Evolutionary conservation across 805 yeast species (phyloP).

Genomic region (Sugiyamaella floridensis): DNA sequence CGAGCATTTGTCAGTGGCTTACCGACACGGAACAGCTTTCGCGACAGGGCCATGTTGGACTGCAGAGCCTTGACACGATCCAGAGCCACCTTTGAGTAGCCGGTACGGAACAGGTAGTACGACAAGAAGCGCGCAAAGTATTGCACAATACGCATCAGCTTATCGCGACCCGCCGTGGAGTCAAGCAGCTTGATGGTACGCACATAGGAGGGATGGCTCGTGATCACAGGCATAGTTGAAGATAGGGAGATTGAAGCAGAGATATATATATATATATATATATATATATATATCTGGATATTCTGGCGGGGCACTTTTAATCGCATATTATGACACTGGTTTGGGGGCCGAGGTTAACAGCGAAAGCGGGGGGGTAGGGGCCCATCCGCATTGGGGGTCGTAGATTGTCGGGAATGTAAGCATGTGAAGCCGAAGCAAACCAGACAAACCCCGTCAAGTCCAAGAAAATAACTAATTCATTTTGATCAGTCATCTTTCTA

Average conservation of each 20-base stretch:
- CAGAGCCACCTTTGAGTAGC: constrained; percentile 43
- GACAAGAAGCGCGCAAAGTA: constrained; percentile 71
- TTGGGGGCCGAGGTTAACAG: not conserved
- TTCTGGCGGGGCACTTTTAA: not conserved
- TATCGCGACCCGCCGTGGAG: constrained; percentile 70
- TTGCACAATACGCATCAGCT: constrained; percentile 69
- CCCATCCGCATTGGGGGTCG: not conserved
- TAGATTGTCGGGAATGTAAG: not conserved
- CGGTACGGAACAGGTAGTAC: constrained; percentile 51
- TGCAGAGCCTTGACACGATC: constrained; percentile 50
- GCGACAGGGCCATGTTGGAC: constrained; percentile 55
- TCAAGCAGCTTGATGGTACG: constrained; percentile 60
- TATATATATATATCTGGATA: not conserved
- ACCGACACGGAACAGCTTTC: constrained; percentile 79
- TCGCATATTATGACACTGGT: not conserved
- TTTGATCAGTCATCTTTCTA: too few species aligned
- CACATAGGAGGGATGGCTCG: constrained; percentile 66
- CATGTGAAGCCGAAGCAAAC: not conserved
- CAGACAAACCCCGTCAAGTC: too few species aligned
- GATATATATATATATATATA: not conserved
- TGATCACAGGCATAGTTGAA: constrained; percentile 26
- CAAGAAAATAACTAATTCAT: too few species aligned
- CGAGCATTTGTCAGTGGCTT: constrained; percentile 69
- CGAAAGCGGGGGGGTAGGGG: not conserved
- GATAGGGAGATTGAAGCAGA: too few species aligned